Evolutionary conservation across 1,139 yeast genomes (phyloP).

Genomic region (Nematodospora anomalae): DNA sequence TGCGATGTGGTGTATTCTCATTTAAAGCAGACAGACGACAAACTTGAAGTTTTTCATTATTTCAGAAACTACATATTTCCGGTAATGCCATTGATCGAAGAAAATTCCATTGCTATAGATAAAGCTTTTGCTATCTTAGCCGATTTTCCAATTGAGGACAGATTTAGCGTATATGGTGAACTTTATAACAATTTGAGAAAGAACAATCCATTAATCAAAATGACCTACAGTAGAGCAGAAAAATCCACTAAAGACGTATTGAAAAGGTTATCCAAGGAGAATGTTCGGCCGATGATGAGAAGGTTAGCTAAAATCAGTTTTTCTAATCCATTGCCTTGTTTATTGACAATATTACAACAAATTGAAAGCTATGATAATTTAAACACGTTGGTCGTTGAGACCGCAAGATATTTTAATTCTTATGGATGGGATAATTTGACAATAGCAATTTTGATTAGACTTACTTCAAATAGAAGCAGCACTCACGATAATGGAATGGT

Average conservation of each 20-base stretch:
- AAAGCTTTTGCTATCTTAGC: slow-evolving; percentile 59
- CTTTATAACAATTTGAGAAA: slow-evolving; percentile 59
- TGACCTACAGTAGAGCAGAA: slow-evolving; percentile 70
- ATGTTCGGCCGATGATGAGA: slow-evolving; percentile 75
- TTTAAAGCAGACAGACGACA: slow-evolving; percentile 22
- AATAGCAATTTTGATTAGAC: slow-evolving; percentile 67
- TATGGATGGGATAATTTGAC: slow-evolving; percentile 88
- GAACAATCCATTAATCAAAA: slow-evolving; percentile 56
- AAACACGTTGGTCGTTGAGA: slow-evolving; percentile 73
- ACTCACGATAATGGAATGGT: slow-evolving; percentile 79
- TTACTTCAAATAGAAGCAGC: slow-evolving; percentile 65
- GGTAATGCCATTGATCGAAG: slow-evolving; percentile 57
- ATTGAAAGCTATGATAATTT: slow-evolving; percentile 92
- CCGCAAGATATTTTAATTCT: slow-evolving; percentile 74
- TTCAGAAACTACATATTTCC: slow-evolving; percentile 71
- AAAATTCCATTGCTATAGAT: slow-evolving; percentile 63
- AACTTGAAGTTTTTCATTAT: slow-evolving; percentile 58
- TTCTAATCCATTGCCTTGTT: slow-evolving; percentile 80
- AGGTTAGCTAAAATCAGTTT: slow-evolving; percentile 74
- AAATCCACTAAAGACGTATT: slow-evolving; percentile 79
- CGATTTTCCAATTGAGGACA: slow-evolving; percentile 56
- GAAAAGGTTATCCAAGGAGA: slow-evolving; percentile 85
- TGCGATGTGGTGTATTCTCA: slow-evolving; percentile 57
- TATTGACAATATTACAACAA: slow-evolving; percentile 61
- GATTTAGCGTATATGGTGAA: slow-evolving; percentile 86